These are phyloP conservation scores for Solanum hybrid DNA, from an alignment of 305 asterid species.

Conservation along the genomic window DNA sequence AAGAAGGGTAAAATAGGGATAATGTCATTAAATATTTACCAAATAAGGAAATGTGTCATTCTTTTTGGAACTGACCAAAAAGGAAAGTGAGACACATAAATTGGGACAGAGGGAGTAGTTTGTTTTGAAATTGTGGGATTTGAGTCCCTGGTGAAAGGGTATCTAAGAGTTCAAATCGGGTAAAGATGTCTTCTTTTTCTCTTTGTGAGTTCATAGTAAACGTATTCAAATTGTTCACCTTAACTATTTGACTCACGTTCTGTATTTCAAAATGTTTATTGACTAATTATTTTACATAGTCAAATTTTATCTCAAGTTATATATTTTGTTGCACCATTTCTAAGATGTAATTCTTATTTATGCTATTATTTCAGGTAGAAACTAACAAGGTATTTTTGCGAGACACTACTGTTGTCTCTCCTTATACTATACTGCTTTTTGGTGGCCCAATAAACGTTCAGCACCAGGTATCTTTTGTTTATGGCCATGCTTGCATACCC, in stretches of 20 bases:
- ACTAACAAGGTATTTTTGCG: slow-evolving; percentile 78
- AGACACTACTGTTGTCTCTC: slow-evolving; percentile 81
- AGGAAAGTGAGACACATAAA: too few relatives aligned
- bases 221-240: not conserved
- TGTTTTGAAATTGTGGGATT: not conserved
- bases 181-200: not conserved
- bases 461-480: slow-evolving; percentile 61
- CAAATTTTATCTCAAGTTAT: not conserved
- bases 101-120: not conserved
- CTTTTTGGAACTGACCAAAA: too few relatives aligned
- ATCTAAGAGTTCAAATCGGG: not conserved
- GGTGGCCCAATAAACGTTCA: slow-evolving; percentile 87
- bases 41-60: too few relatives aligned
- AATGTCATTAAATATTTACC: too few relatives aligned
- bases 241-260: not conserved
- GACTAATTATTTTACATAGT: not conserved
- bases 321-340: not conserved
- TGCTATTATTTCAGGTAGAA: slow-evolving; percentile 61
- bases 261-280: not conserved
- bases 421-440: slow-evolving; percentile 81
- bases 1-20: too few relatives aligned
- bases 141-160: not conserved
- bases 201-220: not conserved
- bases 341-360: not conserved
- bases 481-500: not conserved